Evolutionary conservation across 164 flowering plant species (phyloP), one percentile per base, ranked within the genome.

Genomic region (Aristolochia californica): DNA sequence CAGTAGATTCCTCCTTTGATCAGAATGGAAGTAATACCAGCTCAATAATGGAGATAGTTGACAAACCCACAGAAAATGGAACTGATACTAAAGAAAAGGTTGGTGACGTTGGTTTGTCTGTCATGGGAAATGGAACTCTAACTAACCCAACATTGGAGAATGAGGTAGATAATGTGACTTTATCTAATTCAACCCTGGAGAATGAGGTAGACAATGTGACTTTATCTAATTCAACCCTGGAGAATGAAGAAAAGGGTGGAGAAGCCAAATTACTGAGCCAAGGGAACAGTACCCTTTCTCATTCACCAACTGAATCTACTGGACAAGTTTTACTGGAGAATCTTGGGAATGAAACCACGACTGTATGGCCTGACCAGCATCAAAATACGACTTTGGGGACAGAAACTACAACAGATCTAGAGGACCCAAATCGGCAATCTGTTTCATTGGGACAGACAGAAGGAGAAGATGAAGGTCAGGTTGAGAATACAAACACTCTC

Each of bases 21-120:
- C 66, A 71, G 60, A 59, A 72, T 56, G 63, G 51, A 48, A 56
- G 71, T 23, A 58, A 49, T 47, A 47, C 51, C 22, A 34, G 40
- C 40, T 34, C 40, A 5, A 5, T 34, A 8, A 12, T 48, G 20
- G 60, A 60, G 58, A 50, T n/a, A 7, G 22, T 25, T 55, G 27
- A 54, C 25, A 20, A 24, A 9, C 45, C 44, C 14, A 4, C 34
- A 43, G 58, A 45, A 53, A 66, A 50, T 49, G 53, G 18, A 20
- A 61, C 56, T 12, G 30, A 17, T 7, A 48, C 17, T 62, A 78
- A 62, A 58, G 75, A 70, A n/a, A 68, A 71, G 18, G 59, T 50
- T 45, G 49, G 16, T 30, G 71, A 63, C 43, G 56, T 20, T 27
- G 64, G 51, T 43, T 18, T 53, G 43, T 56, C 64, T 13, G 58